Base-by-base conservation (phyloP, 2,329 filamentous ascomycete species). In the Arthrobotrys musiformis region DNA sequence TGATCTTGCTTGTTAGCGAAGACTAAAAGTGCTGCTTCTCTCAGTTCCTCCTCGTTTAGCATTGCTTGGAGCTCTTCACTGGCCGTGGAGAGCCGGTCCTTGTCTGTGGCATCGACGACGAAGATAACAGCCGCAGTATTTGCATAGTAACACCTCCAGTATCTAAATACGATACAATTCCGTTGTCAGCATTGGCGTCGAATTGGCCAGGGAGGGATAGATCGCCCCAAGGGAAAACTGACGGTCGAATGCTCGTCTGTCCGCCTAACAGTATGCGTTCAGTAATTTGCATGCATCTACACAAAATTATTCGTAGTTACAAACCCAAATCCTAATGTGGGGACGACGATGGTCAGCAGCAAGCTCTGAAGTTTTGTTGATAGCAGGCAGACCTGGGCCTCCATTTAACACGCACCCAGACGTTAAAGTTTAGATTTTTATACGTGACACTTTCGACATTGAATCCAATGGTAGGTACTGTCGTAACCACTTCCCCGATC, bases 1-100 rank as follows among this genome's bases (percentile, higher is more conserved):
- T 98, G 93, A 85, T 99, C 95, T 84, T 99, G 95, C 86, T 99
- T 99, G 86, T 99, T 99, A 82, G 95, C 95, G 84, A 98, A 99
- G 9, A 99, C 95, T 67, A 99, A 86, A 67, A 99, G 86, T 22
- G 93, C 90, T 11, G 95, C 94, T 82, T 98, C 95, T 83, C 93
- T 92, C 68, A 99, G 88, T 85, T 99, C 94, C 80, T 98, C 95
- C 85, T 99, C 95, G 82, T 96, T 96, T 79, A 99, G 85, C 95
- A 99, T 99, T 15, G 94, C 93, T 70, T 91, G 89, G 69, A 99
- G 86, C 85, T 99, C 95, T 83, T 98, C 95, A 1, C 93, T 90
- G 2, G 95, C 95, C 19, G 94, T 99, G 80, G 93, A 90, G 80
- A 99, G 86, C 79, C 95, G 92, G 82, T 98, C 94, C 82, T 98